Base-by-base conservation (phyloP, 495 filamentous ascomycete genomes). In the Penicillium cataractarum region DNA sequence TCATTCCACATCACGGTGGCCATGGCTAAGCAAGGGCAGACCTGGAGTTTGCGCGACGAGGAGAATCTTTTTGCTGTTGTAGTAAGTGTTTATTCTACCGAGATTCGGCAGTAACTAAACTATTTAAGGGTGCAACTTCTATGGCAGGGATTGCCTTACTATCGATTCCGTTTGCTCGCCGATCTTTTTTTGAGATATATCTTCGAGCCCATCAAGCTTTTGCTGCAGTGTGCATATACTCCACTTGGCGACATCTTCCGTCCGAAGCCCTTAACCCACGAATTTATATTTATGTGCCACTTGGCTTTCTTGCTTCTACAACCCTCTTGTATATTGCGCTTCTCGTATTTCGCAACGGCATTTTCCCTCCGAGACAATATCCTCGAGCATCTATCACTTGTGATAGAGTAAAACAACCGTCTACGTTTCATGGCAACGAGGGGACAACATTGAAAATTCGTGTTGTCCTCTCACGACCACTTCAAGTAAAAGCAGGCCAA, bases 401-500 rank as follows among this genome's bases (percentile, higher is more conserved):
- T 50, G 50, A 59, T 17, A 22, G 15, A 39, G 12, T 44, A 13
- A 19, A 65, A 44, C 17, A 53, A 32, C n/a, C 31, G 15, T 32
- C 33, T 6, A 57, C 29, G 31, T 17, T 60, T 27, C 21, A 6
- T 32, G 52, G 35, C 26, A 13, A 37, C 52, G 51, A 65, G 57
- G n/a, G 3, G 12, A 57, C 21, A 33, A 50, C 57, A 10, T 27
- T 65, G 12, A 57, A 53, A 57, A 13, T 65, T 26, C 21, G 57
- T n/a, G 26, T 65, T 4, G 52, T 31, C 7, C 58, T 65, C 22
- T 13, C 52, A 8, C 50, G 52, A 33, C 33, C 57, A 2, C 32
- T 71, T 52, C 19, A 60, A 44, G 56, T 73, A 15, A 48, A 71
- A 40, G 71, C 69, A 37, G 61, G 70, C 21, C 62, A 74, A 54